Evolutionary conservation across 257 asterid genomes (phyloP).

Genomic region (Lavandula angustifolia): DNA sequence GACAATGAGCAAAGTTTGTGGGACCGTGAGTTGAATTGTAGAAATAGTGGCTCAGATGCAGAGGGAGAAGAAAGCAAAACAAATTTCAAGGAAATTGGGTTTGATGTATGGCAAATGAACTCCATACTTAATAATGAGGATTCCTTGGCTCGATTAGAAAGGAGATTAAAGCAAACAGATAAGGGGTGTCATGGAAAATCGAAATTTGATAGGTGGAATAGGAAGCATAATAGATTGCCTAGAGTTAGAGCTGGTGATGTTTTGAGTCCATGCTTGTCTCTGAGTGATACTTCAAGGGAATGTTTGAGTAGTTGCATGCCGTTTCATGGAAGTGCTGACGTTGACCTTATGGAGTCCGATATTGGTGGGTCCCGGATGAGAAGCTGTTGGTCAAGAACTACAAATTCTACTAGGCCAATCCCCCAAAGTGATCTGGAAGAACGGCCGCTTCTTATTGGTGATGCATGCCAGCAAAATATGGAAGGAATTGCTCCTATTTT

Average conservation of each 20-base stretch:
- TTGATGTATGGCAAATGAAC: slow-evolving; percentile 34
- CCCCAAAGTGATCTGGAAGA: slow-evolving; percentile 42
- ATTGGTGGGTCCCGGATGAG: slow-evolving; percentile 53
- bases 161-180: slow-evolving; percentile 37
- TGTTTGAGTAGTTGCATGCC: slow-evolving; percentile 34
- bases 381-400: slow-evolving; percentile 62
- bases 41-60: slow-evolving; percentile 31
- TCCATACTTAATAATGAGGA: slow-evolving; percentile 42
- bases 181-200: slow-evolving; percentile 32
- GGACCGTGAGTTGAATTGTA: background rate
- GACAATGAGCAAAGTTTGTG: slow-evolving; percentile 1
- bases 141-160: slow-evolving; percentile 42
- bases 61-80: slow-evolving; percentile 40
- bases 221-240: slow-evolving; percentile 41
- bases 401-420: slow-evolving; percentile 45
- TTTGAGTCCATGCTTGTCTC: slow-evolving; percentile 43
- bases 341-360: slow-evolving; percentile 40
- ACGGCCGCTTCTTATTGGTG: slow-evolving; percentile 45
- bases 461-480: slow-evolving; percentile 30
- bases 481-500: slow-evolving; percentile 36
- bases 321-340: slow-evolving; percentile 41
- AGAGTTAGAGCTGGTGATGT: slow-evolving; percentile 49
- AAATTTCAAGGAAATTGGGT: slow-evolving; percentile 35
- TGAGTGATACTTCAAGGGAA: slow-evolving; percentile 27
- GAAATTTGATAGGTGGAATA: slow-evolving; percentile 33